These are phyloP conservation scores for Sideroxylon spinosum DNA, from an alignment of 179 eudicot species.

Conservation along the genomic window DNA sequence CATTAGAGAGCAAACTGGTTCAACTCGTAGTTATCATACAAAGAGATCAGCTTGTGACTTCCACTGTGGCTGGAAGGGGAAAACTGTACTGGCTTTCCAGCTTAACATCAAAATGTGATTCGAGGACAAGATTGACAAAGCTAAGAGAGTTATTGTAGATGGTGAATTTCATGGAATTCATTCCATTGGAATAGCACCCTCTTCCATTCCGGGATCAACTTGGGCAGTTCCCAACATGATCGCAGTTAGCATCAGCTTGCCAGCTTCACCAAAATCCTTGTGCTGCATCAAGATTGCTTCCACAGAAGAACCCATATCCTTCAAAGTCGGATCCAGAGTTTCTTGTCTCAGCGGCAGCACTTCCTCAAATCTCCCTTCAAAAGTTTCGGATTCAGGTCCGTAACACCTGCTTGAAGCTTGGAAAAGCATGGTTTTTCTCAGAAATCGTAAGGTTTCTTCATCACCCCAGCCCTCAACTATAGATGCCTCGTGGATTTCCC, in stretches of 20 bases:
- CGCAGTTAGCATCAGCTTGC: constrained; percentile 80
- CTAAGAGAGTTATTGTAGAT: background rate
- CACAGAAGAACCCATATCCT: constrained; percentile 53
- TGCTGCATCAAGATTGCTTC: constrained; percentile 88
- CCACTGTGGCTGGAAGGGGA: background rate
- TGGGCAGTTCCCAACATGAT: constrained; percentile 54
- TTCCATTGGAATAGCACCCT: constrained; percentile 56
- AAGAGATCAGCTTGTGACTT: no score
- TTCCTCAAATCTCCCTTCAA: constrained; percentile 66
- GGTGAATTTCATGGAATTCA: constrained; percentile 2
- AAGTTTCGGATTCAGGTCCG: constrained; percentile 58
- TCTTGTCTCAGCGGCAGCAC: constrained; percentile 73
- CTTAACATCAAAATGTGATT: background rate
- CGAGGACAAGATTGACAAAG: background rate
- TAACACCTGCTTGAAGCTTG: constrained; percentile 80
- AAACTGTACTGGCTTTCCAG: background rate
- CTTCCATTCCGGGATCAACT: constrained; percentile 32
- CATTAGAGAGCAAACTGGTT: no score
- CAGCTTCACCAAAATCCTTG: constrained; percentile 76
- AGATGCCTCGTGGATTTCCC: constrained; percentile 50
- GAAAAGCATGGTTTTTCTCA: constrained; percentile 65
- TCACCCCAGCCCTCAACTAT: constrained; percentile 78
- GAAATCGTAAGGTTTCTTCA: constrained; percentile 48
- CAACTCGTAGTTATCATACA: no score
- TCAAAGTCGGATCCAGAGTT: constrained; percentile 29